Evolutionary conservation across 768 basidiomycete genomes (phyloP).

Genomic region (Trametes cinnabarina): DNA sequence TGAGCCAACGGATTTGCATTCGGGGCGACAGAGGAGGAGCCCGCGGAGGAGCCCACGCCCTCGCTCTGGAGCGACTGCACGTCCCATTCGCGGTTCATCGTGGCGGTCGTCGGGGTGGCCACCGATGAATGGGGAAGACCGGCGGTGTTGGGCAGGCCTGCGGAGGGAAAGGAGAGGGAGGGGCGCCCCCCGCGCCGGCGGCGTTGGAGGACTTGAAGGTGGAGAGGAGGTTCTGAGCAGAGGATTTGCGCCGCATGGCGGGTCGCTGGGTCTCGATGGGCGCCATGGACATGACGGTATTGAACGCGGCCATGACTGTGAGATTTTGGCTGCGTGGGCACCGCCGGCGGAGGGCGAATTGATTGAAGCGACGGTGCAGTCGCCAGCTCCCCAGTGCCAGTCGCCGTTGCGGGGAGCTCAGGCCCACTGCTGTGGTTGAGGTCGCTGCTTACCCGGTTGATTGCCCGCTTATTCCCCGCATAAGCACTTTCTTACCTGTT

Average conservation of each 20-base stretch:
- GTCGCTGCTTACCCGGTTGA: background rate
- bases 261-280: constrained; percentile 38
- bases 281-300: constrained; percentile 28
- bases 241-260: constrained; percentile 79
- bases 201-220: constrained; percentile 56
- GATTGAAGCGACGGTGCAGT: background rate
- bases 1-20: constrained; percentile 34
- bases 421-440: background rate
- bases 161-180: constrained; percentile 21
- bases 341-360: constrained; percentile 14
- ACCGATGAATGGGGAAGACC: constrained; percentile 18
- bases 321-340: constrained; percentile 6
- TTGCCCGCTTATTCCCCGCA: background rate
- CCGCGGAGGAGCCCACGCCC: constrained; percentile 23
- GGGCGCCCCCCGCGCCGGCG: constrained; percentile 2
- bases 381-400: no score
- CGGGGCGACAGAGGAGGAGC: constrained; percentile 2
- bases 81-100: constrained; percentile 63
- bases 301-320: constrained; percentile 26
- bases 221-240: constrained; percentile 77
- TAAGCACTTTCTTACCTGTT: constrained; percentile 5
- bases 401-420: background rate
- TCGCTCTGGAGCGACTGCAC: constrained; percentile 63
- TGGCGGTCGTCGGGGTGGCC: constrained; percentile 29
- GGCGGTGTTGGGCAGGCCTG: constrained; percentile 19